Conservation (phyloP, 2,329 filamentous ascomycete genomes). For the Alternaria conjuncta region DNA sequence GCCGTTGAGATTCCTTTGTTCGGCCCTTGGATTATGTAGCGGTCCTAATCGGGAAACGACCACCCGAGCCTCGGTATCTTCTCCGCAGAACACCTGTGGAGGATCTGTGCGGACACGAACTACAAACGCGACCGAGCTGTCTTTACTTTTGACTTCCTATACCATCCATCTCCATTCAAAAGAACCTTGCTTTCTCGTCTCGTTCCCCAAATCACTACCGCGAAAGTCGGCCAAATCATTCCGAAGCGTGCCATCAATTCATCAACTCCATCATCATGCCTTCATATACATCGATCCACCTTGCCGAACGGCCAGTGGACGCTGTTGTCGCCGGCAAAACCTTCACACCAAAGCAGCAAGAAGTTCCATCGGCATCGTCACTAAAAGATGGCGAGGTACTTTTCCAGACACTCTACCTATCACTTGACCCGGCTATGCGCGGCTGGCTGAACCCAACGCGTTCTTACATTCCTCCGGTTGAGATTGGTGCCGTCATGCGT, state of each 20-base stretch:
- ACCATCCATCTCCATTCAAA: background rate
- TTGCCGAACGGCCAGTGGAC: slow-evolving; percentile 68
- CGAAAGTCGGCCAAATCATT: background rate
- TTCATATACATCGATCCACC: slow-evolving; percentile 59
- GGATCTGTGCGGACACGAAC: slow-evolving; percentile 23
- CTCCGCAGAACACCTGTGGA: slow-evolving; percentile 24
- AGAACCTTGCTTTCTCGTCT: background rate
- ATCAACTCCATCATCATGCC: slow-evolving; percentile 33
- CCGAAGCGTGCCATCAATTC: background rate
- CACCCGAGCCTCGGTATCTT: slow-evolving; percentile 29
- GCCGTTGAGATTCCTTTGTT: background rate
- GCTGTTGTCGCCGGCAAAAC: slow-evolving; percentile 70
- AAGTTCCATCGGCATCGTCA: slow-evolving; percentile 54
- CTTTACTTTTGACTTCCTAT: background rate
- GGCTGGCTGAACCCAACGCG: slow-evolving; percentile 67
- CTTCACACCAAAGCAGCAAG: slow-evolving; percentile 61
- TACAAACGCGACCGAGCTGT: background rate
- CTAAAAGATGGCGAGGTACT: slow-evolving; percentile 71
- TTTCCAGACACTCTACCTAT: slow-evolving; percentile 66
- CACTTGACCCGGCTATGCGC: slow-evolving; percentile 78
- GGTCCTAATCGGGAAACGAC: slow-evolving; percentile 22
- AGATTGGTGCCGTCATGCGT: slow-evolving; percentile 73
- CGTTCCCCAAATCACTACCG: background rate
- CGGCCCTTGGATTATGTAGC: background rate
- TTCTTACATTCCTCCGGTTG: slow-evolving; percentile 72